Base-by-base conservation (phyloP, 169 alveolate genomes). In the Plasmodium vinckei region DNA sequence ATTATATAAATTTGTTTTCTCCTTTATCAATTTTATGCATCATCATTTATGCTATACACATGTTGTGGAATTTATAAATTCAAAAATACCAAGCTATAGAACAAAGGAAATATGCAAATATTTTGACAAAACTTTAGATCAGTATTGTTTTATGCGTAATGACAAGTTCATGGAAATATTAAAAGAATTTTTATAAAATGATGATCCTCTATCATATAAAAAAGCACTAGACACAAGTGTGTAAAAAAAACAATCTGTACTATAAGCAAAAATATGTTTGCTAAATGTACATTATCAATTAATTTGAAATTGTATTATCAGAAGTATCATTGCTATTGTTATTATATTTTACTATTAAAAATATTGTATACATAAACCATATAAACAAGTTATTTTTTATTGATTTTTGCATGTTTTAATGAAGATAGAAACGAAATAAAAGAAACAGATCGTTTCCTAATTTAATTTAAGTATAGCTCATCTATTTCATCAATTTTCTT, bases 11-110 rank as follows among this genome's bases (percentile, higher is more conserved):
- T 51, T 79, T 17, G 44, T 79, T 67, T 79, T 79, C 46, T 79
- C 68, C 64, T 79, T 79, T 60, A 54, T 79, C 51, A 79, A 79
- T 79, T 79, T 64, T 44, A 67, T 79, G 68, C 89, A 79, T 60
- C 89, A 79, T 67, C 89, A 79, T 13, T 67, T 79, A 60, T 79
- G 89, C 49, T 79, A 79, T 10, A 79, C 89, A 54, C 82, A 79
- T 60, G 70, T 79, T 79, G 89, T 79, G 17, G 89, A 79, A 33
- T 79, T 67, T 63, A 79, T 79, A 46, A 79, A 79, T 67, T 49
- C 89, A 7, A 79, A 68, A 21, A 79, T 79, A 65, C 89, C 89
- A 19, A 79, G 89, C 56, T 79, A 79, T 21, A 42, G 89, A 79
- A 53, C 89, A 33, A 79, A 79, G 61, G 89, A 79, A 79, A 79